Base-by-base conservation (phyloP, 345 rosid species). In the Gossypium sturtianum region DNA sequence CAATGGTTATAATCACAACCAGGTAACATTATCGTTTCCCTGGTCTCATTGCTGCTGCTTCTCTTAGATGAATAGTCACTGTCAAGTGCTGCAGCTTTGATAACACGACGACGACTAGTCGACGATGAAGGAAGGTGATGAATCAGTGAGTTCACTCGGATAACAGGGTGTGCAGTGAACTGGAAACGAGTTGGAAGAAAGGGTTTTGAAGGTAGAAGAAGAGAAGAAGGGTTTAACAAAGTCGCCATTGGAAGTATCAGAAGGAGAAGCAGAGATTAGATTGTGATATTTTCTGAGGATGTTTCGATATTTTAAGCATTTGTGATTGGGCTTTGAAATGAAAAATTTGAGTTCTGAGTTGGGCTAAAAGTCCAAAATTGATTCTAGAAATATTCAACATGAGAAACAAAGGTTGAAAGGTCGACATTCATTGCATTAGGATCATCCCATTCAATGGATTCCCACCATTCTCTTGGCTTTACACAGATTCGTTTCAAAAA, bases 1-100 rank as follows among this genome's bases (percentile, higher is more conserved):
- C 97, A 94, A 75, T 94, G 98, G 52, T 94, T 92, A 81, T 92
- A 94, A 77, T 90, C 98, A 74, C 97, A 94, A 0, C 98, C 97
- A 9, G 98, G 98, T 2, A 94, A 86, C 97, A 92, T 89, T 66
- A 94, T 94, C 38, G 98, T 90, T 87, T 94, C 97, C 63, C 97
- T 87, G 61, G 86, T 86, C 77, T 94, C 98, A 45, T 77, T 86
- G 70, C 86, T 81, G 88, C 90, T 87, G 79, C 92, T 86, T 58
- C 94, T 77, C 74, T 66, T 89, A 9, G 93, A 57, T 19, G 97
- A 92, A 78, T 85, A 90, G 66, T 87, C 87, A 7, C 88, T 80
- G 74, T 87, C 93, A 2, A 74, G 79, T 34, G 94, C 85, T 45
- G 91, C 87, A 7, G 87, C 87, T 63, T 63, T 85, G 16, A 83